A percentile compares a stretch with the other conserved stretches of the same genome.
Conservation (phyloP, 2,329 filamentous ascomycete genomes). For the Orbilia brochopaga region DNA sequence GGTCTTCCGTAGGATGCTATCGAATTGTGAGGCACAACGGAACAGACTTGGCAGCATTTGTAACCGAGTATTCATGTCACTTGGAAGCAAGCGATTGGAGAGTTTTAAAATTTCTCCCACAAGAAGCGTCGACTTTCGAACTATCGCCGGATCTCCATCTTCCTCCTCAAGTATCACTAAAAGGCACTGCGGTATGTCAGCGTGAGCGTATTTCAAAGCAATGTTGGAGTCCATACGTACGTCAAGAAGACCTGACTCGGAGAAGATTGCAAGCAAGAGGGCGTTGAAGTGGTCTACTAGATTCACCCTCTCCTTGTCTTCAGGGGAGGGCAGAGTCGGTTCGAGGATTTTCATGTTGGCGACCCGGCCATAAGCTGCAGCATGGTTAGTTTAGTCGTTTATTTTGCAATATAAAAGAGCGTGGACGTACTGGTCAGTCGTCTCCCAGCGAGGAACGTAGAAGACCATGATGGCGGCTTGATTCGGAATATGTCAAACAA, state of each 20-base stretch:
- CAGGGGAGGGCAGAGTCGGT: conserved; percentile 64
- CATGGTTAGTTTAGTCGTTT: conserved; percentile 1
- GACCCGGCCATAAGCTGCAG: conserved; percentile 79
- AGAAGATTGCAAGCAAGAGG: conserved; percentile 80
- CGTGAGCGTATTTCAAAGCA: background rate
- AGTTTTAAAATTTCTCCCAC: conserved; percentile 91
- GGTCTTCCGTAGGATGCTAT: conserved; percentile 71
- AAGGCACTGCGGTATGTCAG: conserved; percentile 11
- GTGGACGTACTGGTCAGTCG: conserved; percentile 73
- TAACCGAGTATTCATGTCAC: conserved; percentile 78
- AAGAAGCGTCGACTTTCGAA: conserved; percentile 83
- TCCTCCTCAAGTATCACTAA: conserved; percentile 60
- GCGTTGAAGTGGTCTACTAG: conserved; percentile 94
- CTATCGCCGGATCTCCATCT: conserved; percentile 59
- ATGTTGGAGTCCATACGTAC: conserved; percentile 54
- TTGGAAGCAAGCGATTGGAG: conserved; percentile 81
- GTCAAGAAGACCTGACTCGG: conserved; percentile 76
- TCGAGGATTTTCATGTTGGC: conserved; percentile 73
- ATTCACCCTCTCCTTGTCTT: conserved; percentile 75
- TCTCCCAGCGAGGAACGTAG: conserved; percentile 89
- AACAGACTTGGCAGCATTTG: conserved; percentile 89
- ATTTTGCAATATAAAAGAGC: background rate
- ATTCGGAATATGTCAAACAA: conserved; percentile 84
- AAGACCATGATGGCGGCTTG: conserved; percentile 92
- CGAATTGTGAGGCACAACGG: conserved; percentile 74